These are phyloP conservation scores for Talaromyces sp. DNA, from an alignment of 2,329 filamentous ascomycete species.

Conservation along the genomic window DNA sequence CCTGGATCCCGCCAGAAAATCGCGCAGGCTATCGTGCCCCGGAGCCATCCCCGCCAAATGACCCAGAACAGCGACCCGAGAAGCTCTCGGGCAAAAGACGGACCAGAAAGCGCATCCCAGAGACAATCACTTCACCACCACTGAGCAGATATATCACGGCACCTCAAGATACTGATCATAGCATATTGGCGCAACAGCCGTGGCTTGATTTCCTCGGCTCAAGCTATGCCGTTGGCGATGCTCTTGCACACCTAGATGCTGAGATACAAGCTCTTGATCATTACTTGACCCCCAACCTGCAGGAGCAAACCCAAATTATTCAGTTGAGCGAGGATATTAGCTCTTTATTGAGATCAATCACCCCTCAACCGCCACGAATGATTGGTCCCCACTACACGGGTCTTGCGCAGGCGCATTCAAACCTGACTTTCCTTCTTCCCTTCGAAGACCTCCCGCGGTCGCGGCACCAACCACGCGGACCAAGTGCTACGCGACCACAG, in stretches of 20 bases:
- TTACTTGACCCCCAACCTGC: constrained; percentile 47
- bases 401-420: constrained; percentile 56
- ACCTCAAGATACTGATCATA: constrained; percentile 17
- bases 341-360: constrained; percentile 29
- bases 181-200: constrained; percentile 25
- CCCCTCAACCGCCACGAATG: constrained; percentile 42
- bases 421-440: constrained; percentile 55
- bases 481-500: constrained; percentile 38
- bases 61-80: neutral
- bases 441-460: constrained; percentile 29
- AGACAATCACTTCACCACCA: neutral
- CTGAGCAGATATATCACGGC: neutral
- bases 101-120: constrained; percentile 4
- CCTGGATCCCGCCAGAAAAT: constrained; percentile 19
- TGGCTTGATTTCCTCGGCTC: constrained; percentile 37
- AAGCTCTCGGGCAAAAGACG: constrained; percentile 4
- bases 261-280: constrained; percentile 52
- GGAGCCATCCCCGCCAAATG: constrained; percentile 1
- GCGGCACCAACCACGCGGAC: constrained; percentile 28
- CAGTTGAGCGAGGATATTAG: constrained; percentile 31
- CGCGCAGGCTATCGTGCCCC: constrained; percentile 16
- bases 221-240: constrained; percentile 17
- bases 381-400: constrained; percentile 60
- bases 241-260: constrained; percentile 37
- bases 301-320: constrained; percentile 42